Conservation (phyloP, 169 alveolate genomes). For the Theileria luwenshuni region DNA sequence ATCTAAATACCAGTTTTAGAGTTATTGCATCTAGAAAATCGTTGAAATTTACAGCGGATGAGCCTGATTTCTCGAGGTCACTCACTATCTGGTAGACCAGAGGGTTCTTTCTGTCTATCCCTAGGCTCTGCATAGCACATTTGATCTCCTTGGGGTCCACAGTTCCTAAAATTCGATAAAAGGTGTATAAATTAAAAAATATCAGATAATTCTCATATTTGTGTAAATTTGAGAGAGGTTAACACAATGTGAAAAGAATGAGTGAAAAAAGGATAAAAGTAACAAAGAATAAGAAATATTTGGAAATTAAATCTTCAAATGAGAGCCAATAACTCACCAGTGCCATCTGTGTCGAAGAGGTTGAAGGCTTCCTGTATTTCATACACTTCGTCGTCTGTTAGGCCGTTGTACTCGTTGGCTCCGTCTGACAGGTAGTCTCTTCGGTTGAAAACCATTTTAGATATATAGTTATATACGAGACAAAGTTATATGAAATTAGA, state of each 20-base stretch:
- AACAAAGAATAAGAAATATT: slow-evolving; percentile 1
- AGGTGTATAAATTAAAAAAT: slow-evolving; percentile 1
- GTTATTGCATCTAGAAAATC: slow-evolving; percentile 98
- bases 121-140: slow-evolving; percentile 99
- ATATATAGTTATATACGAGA: neutral
- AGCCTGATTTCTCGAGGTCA: slow-evolving; percentile 95
- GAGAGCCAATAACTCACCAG: slow-evolving; percentile 72
- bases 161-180: slow-evolving; percentile 77
- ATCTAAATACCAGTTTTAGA: slow-evolving; percentile 83
- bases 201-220: too few relatives aligned
- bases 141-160: slow-evolving; percentile 98
- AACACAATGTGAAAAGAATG: slow-evolving; percentile 13
- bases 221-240: too few relatives aligned
- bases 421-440: slow-evolving; percentile 65
- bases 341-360: slow-evolving; percentile 98
- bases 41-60: slow-evolving; percentile 94
- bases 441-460: slow-evolving; percentile 42
- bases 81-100: slow-evolving; percentile 97
- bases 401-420: slow-evolving; percentile 84
- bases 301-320: neutral
- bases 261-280: neutral
- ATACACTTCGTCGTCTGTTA: slow-evolving; percentile 97
- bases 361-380: slow-evolving; percentile 98
- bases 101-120: slow-evolving; percentile 98
- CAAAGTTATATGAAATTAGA: too few relatives aligned